phyloP scores from a whole-genome alignment of 192 early-diverging fungal species.

The Cladochytrium replicatum region DNA sequence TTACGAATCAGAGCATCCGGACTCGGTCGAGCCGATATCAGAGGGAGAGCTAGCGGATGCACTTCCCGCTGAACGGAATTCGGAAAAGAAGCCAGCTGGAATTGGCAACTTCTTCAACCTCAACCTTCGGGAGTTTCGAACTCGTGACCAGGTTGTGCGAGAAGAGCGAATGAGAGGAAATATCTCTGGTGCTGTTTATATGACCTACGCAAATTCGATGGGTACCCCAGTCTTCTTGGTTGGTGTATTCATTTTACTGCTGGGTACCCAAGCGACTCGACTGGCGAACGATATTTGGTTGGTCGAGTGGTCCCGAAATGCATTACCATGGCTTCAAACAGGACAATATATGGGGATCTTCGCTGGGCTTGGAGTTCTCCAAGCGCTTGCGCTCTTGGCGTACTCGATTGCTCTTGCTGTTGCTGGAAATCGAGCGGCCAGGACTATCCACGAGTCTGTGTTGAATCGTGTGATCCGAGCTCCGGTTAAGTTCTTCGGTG shows the following conservation, averaged over 20 bases:
- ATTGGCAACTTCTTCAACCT: constrained; percentile 54
- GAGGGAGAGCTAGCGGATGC: too few species aligned
- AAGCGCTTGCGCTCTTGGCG: constrained; percentile 45
- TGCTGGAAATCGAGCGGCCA: constrained; percentile 48
- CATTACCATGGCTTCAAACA: constrained; percentile 19
- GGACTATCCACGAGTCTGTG: constrained; percentile 58
- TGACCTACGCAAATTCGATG: constrained; percentile 55
- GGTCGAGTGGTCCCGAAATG: constrained; percentile 44
- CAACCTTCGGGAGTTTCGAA: constrained; percentile 27
- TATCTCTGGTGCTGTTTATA: constrained; percentile 68
- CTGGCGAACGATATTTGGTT: constrained; percentile 62
- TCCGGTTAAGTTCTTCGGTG: constrained; percentile 68
- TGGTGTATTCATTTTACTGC: constrained; percentile 33
- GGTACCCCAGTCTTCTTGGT: constrained; percentile 48
- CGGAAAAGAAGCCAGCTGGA: neutral
- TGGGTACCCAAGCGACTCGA: constrained; percentile 41
- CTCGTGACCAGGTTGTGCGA: too few species aligned
- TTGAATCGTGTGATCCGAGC: constrained; percentile 57
- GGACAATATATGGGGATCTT: constrained; percentile 59
- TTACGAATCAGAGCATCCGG: neutral
- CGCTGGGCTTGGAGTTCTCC: constrained; percentile 46
- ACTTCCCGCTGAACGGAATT: constrained; percentile 6
- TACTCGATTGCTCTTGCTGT: constrained; percentile 52
- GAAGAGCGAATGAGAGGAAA: constrained; percentile 77
- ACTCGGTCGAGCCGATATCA: constrained; percentile 13